Evolutionary conservation across 2,329 filamentous ascomycete genomes (phyloP).

Genomic region (Sporothrix humicola): DNA sequence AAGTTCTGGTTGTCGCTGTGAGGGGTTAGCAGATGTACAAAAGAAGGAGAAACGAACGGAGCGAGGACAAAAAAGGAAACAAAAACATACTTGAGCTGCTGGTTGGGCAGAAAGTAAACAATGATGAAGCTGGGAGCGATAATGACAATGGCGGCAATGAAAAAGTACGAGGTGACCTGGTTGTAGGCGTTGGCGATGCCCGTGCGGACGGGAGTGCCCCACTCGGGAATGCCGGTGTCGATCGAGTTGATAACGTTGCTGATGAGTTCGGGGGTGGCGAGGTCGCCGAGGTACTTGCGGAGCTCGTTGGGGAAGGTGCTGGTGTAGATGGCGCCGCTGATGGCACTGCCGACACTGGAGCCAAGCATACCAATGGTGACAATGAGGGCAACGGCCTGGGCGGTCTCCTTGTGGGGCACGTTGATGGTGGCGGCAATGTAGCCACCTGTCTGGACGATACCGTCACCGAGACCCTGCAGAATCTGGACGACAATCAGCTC

Average conservation of each 20-base stretch:
- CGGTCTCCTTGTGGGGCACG: conserved; percentile 33
- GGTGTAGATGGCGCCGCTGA: conserved; percentile 37
- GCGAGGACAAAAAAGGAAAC: background rate
- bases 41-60: background rate
- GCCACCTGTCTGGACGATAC: conserved; percentile 33
- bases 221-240: conserved; percentile 28
- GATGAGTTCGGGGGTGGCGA: conserved; percentile 30
- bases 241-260: conserved; percentile 34
- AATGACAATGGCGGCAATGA: conserved; percentile 32
- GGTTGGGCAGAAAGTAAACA: conserved; percentile 30
- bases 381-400: conserved; percentile 34
- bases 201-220: conserved; percentile 30
- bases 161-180: conserved; percentile 32
- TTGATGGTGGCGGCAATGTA: conserved; percentile 33
- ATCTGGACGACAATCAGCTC: conserved; percentile 33
- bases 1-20: conserved; percentile 30
- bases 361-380: conserved; percentile 32
- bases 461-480: conserved; percentile 31
- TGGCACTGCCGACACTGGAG: conserved; percentile 32
- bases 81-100: conserved; percentile 30
- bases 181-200: conserved; percentile 34
- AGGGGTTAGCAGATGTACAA: background rate
- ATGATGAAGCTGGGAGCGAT: conserved; percentile 30
- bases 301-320: conserved; percentile 28
- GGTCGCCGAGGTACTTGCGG: conserved; percentile 28